These are phyloP conservation scores for Suhomyces taliae DNA, from an alignment of 1,139 yeast species.

Conservation along the genomic window DNA sequence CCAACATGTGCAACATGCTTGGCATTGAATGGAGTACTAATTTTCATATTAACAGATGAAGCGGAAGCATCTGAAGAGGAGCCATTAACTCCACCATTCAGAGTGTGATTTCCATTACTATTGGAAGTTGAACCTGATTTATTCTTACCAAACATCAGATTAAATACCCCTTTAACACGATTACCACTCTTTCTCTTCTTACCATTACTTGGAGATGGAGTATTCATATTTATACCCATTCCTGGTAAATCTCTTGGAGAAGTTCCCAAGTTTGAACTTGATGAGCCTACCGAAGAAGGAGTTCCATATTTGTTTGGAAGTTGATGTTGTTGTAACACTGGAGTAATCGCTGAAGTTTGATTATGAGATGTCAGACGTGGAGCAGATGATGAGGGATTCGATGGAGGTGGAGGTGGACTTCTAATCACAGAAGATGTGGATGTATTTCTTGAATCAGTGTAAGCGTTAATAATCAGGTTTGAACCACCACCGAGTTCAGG, in stretches of 20 bases:
- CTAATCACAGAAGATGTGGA: slow-evolving; percentile 28
- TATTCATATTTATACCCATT: slow-evolving; percentile 19
- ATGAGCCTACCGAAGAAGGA: slow-evolving; percentile 15
- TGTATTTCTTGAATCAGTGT: slow-evolving; percentile 12
- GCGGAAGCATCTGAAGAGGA: slow-evolving; percentile 15
- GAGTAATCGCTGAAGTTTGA: slow-evolving; percentile 39
- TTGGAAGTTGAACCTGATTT: slow-evolving; percentile 13
- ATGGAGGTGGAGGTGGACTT: slow-evolving; percentile 15
- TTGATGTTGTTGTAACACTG: slow-evolving; percentile 23
- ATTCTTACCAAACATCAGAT: slow-evolving; percentile 41
- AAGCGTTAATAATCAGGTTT: background rate
- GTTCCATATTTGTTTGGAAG: slow-evolving; percentile 13
- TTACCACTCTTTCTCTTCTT: slow-evolving; percentile 37
- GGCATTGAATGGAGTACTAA: slow-evolving; percentile 87
- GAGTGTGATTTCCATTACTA: slow-evolving; percentile 2
- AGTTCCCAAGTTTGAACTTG: slow-evolving; percentile 11
- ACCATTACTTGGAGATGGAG: slow-evolving; percentile 14
- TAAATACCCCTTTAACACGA: slow-evolving; percentile 42
- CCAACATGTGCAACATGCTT: slow-evolving; percentile 94
- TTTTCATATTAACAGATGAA: slow-evolving; percentile 52
- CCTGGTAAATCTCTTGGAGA: slow-evolving; percentile 31
- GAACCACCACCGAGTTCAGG: background rate
- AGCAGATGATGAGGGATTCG: background rate
- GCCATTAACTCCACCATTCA: slow-evolving; percentile 6
- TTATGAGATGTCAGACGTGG: slow-evolving; percentile 16